A percentile compares a stretch with the other conserved stretches of the same genome.
Conservation (phyloP, 345 rosid genomes). For the Luvunga scandens region DNA sequence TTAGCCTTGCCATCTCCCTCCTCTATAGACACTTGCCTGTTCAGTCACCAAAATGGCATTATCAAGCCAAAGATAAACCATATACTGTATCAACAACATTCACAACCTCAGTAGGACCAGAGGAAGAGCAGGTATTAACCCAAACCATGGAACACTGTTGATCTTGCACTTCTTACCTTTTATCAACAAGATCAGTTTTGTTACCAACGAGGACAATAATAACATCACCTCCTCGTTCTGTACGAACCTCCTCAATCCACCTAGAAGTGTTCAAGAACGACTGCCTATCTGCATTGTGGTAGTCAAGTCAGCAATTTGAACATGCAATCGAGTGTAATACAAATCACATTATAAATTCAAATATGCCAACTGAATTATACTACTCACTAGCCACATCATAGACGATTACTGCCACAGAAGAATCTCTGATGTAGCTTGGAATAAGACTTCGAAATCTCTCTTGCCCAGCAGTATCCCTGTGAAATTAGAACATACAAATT, state of each 20-base stretch:
- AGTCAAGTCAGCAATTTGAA: slow-evolving; percentile 4
- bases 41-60: slow-evolving; percentile 9
- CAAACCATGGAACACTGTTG: not conserved
- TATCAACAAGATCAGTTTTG: slow-evolving; percentile 89
- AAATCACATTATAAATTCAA: too few relatives aligned
- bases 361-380: not conserved
- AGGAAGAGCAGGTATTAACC: not conserved
- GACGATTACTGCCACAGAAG: slow-evolving; percentile 91
- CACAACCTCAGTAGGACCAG: not conserved
- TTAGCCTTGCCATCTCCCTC: slow-evolving; percentile 88
- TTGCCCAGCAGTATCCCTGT: slow-evolving; percentile 97
- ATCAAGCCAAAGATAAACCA: not conserved
- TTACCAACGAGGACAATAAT: slow-evolving; percentile 88
- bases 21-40: slow-evolving; percentile 95
- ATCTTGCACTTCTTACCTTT: slow-evolving; percentile 38
- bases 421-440: slow-evolving; percentile 93
- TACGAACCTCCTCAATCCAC: slow-evolving; percentile 94
- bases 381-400: slow-evolving; percentile 85
- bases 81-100: not conserved
- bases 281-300: slow-evolving; percentile 59
- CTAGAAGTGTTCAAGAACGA: slow-evolving; percentile 85
- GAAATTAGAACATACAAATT: slow-evolving; percentile 8
- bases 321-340: not conserved
- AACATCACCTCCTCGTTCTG: slow-evolving; percentile 85
- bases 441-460: slow-evolving; percentile 95